Base-by-base conservation (phyloP, 768 basidiomycete genomes). In the Dioszegia aurantiaca region DNA sequence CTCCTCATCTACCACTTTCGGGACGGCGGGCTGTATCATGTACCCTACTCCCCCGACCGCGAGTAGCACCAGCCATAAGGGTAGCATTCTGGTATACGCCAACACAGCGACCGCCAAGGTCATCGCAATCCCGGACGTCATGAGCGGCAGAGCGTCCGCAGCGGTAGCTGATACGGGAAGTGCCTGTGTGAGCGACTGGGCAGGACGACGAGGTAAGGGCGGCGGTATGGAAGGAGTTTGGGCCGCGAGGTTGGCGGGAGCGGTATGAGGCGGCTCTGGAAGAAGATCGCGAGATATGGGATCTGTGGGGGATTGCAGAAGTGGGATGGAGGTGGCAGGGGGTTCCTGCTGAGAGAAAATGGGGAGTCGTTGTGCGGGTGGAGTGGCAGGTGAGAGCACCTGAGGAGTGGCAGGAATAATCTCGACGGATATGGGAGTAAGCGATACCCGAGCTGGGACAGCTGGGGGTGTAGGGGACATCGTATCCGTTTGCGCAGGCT, bases 391-490 rank as follows among this genome's bases (percentile, higher is more conserved):
- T 17, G 56, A 46, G 9, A 31, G 26, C 21, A 19, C 6, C 27
- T 40, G 56, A 39, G 56, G 56, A 11, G 56, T 57, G 10, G 56
- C 44, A 12, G 56, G 56, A 14, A 42, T 57, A 12, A 57, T 40
- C 17, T 57, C 56, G 5, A 57, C 56, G 4, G 56, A 46, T 12
- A 57, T 44, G 11, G 49, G 40, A 8, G 9, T 42, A 16, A 36
- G 28, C 37, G 14, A 6, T 6, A 36, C 16, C 49, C 49, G 40
- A 36, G 24, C 33, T 6, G 33, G 33, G 33, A 33, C 33, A 6
- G 6, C 33, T 33, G 6, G 8, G 33, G 33, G 8, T 6, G 33
- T 6, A 27, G 17, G 5, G 40, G 40, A 16, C 8, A n/a, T n/a
- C 40, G 40, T 8, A 6, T 8, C 9, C 19, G 17, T 21, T 9